A percentile compares a stretch with the other conserved stretches of the same genome.
phyloP scores from a whole-genome alignment of 164 flowering plant species.

The Houttuynia cordata region DNA sequence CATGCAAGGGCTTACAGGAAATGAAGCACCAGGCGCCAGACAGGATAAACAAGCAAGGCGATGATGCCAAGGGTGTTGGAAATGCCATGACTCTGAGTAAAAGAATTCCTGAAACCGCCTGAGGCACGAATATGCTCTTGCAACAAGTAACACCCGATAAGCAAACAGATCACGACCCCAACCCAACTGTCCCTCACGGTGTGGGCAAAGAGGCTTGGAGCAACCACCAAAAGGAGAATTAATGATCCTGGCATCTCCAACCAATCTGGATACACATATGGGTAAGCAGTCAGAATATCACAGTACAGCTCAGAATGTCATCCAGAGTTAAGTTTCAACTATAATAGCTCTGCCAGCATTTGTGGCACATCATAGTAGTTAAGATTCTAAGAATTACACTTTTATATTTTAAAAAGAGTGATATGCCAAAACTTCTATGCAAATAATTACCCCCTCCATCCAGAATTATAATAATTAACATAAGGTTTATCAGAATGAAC shows the following conservation, averaged over 20 bases:
- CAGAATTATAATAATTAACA: too few relatives aligned
- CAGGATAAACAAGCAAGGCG: conserved; percentile 58
- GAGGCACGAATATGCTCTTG: conserved; percentile 92
- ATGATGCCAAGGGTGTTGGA: conserved; percentile 80
- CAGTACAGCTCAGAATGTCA: too few relatives aligned
- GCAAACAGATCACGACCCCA: conserved; percentile 42
- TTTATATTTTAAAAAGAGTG: too few relatives aligned
- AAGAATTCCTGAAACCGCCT: conserved; percentile 86
- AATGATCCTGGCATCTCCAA: conserved; percentile 76
- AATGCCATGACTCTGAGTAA: conserved; percentile 58
- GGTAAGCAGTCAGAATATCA: too few relatives aligned
- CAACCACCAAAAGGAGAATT: conserved; percentile 72
- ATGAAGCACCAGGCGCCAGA: conserved; percentile 52
- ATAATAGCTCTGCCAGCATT: too few relatives aligned
- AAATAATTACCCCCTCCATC: too few relatives aligned
- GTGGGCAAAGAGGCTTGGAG: conserved; percentile 59
- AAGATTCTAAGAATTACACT: too few relatives aligned
- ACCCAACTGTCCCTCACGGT: conserved; percentile 38
- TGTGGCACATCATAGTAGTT: too few relatives aligned
- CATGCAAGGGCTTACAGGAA: conserved; percentile 8
- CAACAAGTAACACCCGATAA: conserved; percentile 70
- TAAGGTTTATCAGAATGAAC: too few relatives aligned
- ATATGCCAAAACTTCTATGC: too few relatives aligned
- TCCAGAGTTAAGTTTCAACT: too few relatives aligned
- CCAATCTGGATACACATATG: conserved; percentile 46